Percentiles rank a stretch among this genome's conserved stretches.
Evolutionary conservation across 495 filamentous ascomycete species (phyloP).

Genomic region (Aspergillus heteromorphus): DNA sequence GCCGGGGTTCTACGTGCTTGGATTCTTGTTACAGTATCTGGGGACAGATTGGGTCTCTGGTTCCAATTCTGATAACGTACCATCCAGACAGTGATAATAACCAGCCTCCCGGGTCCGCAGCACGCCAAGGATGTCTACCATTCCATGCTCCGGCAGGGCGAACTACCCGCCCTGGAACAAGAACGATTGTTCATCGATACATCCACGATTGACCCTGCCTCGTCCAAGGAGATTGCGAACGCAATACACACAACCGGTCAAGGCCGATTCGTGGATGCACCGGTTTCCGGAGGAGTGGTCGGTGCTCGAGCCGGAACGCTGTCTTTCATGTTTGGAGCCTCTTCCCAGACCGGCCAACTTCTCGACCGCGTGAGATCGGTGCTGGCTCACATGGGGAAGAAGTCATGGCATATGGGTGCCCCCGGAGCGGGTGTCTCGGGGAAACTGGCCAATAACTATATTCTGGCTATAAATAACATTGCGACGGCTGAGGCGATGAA

Average conservation of each 20-base stretch:
- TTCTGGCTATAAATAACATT: slow-evolving; percentile 87
- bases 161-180: slow-evolving; percentile 36
- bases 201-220: slow-evolving; percentile 80
- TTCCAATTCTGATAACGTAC: slow-evolving; percentile 6
- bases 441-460: slow-evolving; percentile 92
- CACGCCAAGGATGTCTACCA: slow-evolving; percentile 73
- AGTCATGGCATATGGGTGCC: slow-evolving; percentile 71
- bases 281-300: slow-evolving; percentile 84
- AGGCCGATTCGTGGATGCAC: slow-evolving; percentile 69
- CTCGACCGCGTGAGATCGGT: slow-evolving; percentile 57
- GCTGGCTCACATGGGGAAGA: slow-evolving; percentile 74
- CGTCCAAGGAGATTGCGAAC: slow-evolving; percentile 63
- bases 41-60: not conserved
- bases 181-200: slow-evolving; percentile 71
- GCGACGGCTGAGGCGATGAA: slow-evolving; percentile 92
- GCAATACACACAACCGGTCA: slow-evolving; percentile 50
- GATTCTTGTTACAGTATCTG: not conserved
- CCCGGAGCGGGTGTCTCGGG: slow-evolving; percentile 77
- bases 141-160: slow-evolving; percentile 49
- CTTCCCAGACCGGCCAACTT: slow-evolving; percentile 39
- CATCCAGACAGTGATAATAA: slow-evolving; percentile 67
- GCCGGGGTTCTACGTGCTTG: not conserved
- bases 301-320: slow-evolving; percentile 69
- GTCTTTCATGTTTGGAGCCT: slow-evolving; percentile 82
- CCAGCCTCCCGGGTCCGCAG: slow-evolving; percentile 72